Evolutionary conservation across 371 early-diverging fungal species (phyloP), one percentile per base, ranked within the genome.

Genomic region (Fennellomyces sp.): DNA sequence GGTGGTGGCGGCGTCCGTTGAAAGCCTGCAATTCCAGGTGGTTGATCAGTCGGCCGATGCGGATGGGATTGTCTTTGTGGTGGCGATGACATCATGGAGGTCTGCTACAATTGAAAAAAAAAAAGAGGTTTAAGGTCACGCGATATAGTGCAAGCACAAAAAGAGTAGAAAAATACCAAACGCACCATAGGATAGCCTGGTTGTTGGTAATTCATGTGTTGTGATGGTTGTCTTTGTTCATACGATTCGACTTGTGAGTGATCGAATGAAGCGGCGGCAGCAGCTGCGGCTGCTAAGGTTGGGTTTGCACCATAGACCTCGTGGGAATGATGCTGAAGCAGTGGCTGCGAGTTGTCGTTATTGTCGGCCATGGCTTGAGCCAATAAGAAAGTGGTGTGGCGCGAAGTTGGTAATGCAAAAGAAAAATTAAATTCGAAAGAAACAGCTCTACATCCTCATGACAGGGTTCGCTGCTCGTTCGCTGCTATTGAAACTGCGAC

Each of bases 281-380:
- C 26, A 25, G 54, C 38, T 11, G 54, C 26, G 8, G 58, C 30
- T 31, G 58, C 31, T 47, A 41, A 45, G 58, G 47, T 49, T 29
- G 49, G 58, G 29, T 49, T 49, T 19, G 58, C 35, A 48, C 49
- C 50, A 23, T 36, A 48, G 13, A 49, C 41, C 26, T 41, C 58
- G 21, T 58, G 45, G 35, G 58, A 31, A 48, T 47, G 47, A 48
- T 58, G 58, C 3, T 58, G 58, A 29, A 58, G 45, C 25, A 58
- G 58, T 58, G 58, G 58, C 50, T 49, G 58, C 23, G 58, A 49
- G 38, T 48, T 47, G 19, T 30, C 35, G 26, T 58, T 47, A 17
- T 30, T 49, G 30, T 58, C 58, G 33, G 58, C 49, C 58, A 58
- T 58, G 49, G 58, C 49, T 58, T 49, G 47, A 45, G 50, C 58